Conservation (phyloP, 352 stramenopile genomes). For the Pythium brachiatum region DNA sequence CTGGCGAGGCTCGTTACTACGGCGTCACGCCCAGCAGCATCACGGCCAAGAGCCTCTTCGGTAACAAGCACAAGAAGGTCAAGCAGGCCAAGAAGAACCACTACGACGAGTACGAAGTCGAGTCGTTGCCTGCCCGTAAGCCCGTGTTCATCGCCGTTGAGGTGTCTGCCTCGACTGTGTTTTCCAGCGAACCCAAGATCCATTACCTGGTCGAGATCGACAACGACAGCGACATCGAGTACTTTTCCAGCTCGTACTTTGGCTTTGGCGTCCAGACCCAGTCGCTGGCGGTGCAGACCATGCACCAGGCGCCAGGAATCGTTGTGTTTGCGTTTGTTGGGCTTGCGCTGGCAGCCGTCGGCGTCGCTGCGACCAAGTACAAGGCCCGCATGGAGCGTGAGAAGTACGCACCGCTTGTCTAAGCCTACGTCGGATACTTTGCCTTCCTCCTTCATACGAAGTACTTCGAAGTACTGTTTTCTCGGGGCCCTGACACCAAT, state of each 20-base stretch:
- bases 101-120: constrained; percentile 9
- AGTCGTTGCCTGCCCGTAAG: neutral
- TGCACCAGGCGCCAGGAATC: neutral
- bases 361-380: constrained; percentile 3
- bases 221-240: neutral
- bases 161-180: neutral
- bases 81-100: constrained; percentile 14
- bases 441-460: no score
- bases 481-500: no score
- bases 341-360: neutral
- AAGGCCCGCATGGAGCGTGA: neutral
- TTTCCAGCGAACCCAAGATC: constrained; percentile 1
- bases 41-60: neutral
- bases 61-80: constrained; percentile 1
- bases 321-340: neutral
- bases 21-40: constrained; percentile 31
- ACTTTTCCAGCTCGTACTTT: neutral
- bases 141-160: constrained; percentile 1
- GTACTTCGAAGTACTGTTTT: no score
- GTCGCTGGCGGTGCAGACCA: neutral
- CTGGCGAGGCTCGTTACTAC: constrained; percentile 38
- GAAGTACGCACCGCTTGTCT: constrained; percentile 1
- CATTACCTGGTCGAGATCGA: neutral
- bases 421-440: no score
- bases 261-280: neutral